Evolutionary conservation across 352 stramenopile genomes (phyloP), one percentile per base, ranked within the genome.

Genomic region (Phytophthora lateralis): DNA sequence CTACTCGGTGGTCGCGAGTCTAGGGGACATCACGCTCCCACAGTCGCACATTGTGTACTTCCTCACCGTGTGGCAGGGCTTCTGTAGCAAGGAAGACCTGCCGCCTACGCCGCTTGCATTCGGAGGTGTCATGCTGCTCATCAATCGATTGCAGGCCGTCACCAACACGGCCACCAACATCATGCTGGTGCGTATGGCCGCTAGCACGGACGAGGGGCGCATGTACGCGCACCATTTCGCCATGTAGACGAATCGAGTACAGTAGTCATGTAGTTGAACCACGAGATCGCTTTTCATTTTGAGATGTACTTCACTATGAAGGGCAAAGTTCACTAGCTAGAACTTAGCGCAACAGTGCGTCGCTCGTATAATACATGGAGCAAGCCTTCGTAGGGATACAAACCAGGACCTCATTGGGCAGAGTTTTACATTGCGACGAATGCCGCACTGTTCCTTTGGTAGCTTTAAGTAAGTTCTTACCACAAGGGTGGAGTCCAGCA

Each of bases 161-260:
- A 61, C 71, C 18, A 86, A 83, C 52, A 73, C 63, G 18, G 50
- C 74, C 15, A 88, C 69, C 24, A 89, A 89, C 52, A 47, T 90
- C 29, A 69, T 87, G 65, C 58, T 91, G 18, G 63, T 89, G 20
- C 75, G 80, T 29, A 83, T 90, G 60, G 71, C 88, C 32, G 69
- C 82, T 0, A 66, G 57, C n/a, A 75, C 63, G 17, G 73, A 77
- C 14, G 69, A 80, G 29, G 62, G 64, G 1, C 69, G 73, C 37
- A 65, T 76, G 68, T 73, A 82, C 43, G 63, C 69, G 21, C 55
- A 75, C 41, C 57, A 75, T 18, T 71, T 66, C 42, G 50, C 63
- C 11, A 39, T 66, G 38, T 70, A 66, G 41, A 14, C 24, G 15
- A 17, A 17, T 52, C 15, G n/a, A n/a, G n/a, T n/a, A n/a, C n/a